Base-by-base conservation (phyloP, 495 filamentous ascomycete species). In the Aspergillus saccharolyticus region DNA sequence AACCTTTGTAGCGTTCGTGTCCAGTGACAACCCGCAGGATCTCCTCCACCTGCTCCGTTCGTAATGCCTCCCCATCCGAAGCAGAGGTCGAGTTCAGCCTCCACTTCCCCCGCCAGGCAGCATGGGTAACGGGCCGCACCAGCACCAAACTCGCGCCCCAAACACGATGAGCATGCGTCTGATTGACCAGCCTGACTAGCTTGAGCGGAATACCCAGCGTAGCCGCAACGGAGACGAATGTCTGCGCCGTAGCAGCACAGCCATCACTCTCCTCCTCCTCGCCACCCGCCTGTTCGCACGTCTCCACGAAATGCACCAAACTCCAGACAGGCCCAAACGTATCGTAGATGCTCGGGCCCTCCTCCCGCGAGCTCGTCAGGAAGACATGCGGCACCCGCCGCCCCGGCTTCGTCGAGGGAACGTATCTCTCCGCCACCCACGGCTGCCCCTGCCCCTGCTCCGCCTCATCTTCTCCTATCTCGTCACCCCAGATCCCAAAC, bases 341-440 rank as follows among this genome's bases (percentile, higher is more conserved):
- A 51, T 72, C 69, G 39, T 63, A 67, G 21, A 63, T 72, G 30
- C 61, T 66, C 33, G 25, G 4, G 4, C 25, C 25, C 25, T 28
- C 9, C 25, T 28, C 25, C 25, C 25, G 25, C 25, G 12, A 52
- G 69, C 66, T 15, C 52, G 62, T n/a, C 48, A 72, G 44, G 46
- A 69, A 70, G 2, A 72, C 65, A 63, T 71, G 68, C 10, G 71
- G 71, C 0, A 66, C 66, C n/a, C 71, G 50, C 19, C 33, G 28
- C 4, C 70, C 71, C 0, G 70, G 70, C 48, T 59, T 55, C 1
- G 70, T 74, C 17, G 58, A 62, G 17, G 71, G 63, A 8, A 22
- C 39, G 42, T 72, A 72, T 7, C 42, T 17, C 19, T 30, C 42
- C 0, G 54, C 22, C 15, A 63, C 51, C 62, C 63, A 73, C 20